These are phyloP conservation scores for Ophiostoma sp. DNA, from an alignment of 2,329 filamentous ascomycete species.

Conservation along the genomic window DNA sequence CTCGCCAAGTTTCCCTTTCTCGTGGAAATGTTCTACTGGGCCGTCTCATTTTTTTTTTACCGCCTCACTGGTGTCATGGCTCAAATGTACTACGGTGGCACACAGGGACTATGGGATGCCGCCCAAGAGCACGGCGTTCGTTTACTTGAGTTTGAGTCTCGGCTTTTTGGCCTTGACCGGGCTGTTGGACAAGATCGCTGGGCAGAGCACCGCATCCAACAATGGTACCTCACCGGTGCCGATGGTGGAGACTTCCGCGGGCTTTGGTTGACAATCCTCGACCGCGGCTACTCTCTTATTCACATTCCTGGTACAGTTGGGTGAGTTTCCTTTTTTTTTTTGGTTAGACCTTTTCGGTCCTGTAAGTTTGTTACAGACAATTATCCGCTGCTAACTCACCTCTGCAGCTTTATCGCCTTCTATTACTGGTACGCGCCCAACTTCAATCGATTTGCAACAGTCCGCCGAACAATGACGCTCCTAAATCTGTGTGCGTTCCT, in stretches of 20 bases:
- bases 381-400: background rate
- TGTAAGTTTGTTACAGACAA: background rate
- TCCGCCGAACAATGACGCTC: constrained; percentile 51
- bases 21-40: constrained; percentile 75
- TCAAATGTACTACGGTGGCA: constrained; percentile 52
- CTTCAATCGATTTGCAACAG: constrained; percentile 40
- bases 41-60: constrained; percentile 65
- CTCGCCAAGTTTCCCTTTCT: constrained; percentile 67
- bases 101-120: constrained; percentile 46
- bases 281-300: constrained; percentile 51
- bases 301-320: constrained; percentile 53
- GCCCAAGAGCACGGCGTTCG: constrained; percentile 47
- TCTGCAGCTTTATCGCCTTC: constrained; percentile 59
- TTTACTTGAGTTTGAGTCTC: constrained; percentile 45
- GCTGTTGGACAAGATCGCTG: constrained; percentile 38
- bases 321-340: constrained; percentile 33
- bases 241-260: constrained; percentile 39
- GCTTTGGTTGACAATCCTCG: constrained; percentile 45
- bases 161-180: constrained; percentile 32
- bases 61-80: constrained; percentile 56
- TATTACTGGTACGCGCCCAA: constrained; percentile 59
- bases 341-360: background rate
- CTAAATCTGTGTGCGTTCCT: constrained; percentile 62
- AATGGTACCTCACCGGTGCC: constrained; percentile 46
- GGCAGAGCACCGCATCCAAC: constrained; percentile 47